Evolutionary conservation across 495 filamentous ascomycete species (phyloP).

Genomic region (Mycothermus thermophilus): DNA sequence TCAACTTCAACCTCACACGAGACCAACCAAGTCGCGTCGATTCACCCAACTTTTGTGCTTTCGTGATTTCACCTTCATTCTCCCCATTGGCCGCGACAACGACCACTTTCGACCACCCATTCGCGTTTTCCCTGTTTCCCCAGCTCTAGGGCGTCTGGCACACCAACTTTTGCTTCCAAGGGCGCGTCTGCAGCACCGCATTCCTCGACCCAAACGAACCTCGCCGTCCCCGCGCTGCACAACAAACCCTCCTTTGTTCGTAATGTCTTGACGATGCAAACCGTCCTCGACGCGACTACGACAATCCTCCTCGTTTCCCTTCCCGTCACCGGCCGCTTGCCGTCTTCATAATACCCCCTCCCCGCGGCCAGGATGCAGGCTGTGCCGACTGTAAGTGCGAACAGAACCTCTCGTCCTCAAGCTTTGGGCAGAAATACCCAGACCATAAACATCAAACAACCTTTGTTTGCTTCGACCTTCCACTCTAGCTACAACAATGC

Average conservation of each 20-base stretch:
- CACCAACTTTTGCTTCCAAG: too few relatives aligned
- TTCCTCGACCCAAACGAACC: slow-evolving; percentile 13
- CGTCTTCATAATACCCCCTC: slow-evolving; percentile 27
- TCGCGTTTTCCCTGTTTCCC: too few relatives aligned
- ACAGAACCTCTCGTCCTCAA: background rate
- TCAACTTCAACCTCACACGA: too few relatives aligned
- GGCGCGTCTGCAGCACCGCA: slow-evolving; percentile 16
- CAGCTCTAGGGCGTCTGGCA: too few relatives aligned
- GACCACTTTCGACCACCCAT: too few relatives aligned
- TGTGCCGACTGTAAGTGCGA: slow-evolving; percentile 47
- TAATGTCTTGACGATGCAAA: slow-evolving; percentile 31
- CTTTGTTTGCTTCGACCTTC: background rate
- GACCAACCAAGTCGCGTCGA: too few relatives aligned
- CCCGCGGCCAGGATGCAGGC: slow-evolving; percentile 43
- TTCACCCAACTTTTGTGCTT: too few relatives aligned
- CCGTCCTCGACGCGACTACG: slow-evolving; percentile 21
- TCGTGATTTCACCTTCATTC: too few relatives aligned
- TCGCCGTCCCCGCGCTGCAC: slow-evolving; percentile 6
- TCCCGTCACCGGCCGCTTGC: slow-evolving; percentile 24
- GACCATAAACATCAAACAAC: slow-evolving; percentile 1
- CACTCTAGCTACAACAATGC: background rate
- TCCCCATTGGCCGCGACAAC: too few relatives aligned
- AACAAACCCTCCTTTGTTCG: slow-evolving; percentile 7
- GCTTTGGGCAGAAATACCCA: slow-evolving; percentile 1
- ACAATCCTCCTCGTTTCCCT: slow-evolving; percentile 23